These are phyloP conservation scores for Stenocarpella maydis DNA, from an alignment of 2,329 filamentous ascomycete species.

Conservation along the genomic window DNA sequence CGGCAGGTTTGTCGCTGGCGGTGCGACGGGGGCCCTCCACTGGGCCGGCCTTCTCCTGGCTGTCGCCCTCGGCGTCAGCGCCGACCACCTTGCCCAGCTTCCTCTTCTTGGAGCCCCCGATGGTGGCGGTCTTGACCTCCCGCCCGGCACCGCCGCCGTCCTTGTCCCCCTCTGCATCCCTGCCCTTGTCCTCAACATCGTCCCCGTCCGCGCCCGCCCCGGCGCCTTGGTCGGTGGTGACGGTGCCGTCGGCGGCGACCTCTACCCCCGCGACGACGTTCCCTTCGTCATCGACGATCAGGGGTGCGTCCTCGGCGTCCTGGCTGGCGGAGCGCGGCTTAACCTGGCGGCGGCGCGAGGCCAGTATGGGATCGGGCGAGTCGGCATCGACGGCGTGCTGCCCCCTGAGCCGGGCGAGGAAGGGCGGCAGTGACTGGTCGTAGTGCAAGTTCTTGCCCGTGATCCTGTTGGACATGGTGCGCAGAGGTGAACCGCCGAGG, in stretches of 20 bases:
- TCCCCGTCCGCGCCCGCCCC: conserved; percentile 40
- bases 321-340: conserved; percentile 69
- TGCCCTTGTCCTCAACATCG: conserved; percentile 41
- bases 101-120: conserved; percentile 61
- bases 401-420: conserved; percentile 65
- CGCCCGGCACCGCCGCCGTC: conserved; percentile 40
- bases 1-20: background rate
- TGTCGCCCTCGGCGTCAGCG: conserved; percentile 45
- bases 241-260: conserved; percentile 53
- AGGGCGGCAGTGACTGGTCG: conserved; percentile 65
- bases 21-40: background rate
- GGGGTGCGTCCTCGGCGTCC: conserved; percentile 78
- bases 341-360: conserved; percentile 56
- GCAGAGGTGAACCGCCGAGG: background rate
- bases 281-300: conserved; percentile 77
- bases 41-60: background rate
- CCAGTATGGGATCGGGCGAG: conserved; percentile 60
- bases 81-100: conserved; percentile 62
- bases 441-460: conserved; percentile 77
- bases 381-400: conserved; percentile 57
- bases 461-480: conserved; percentile 64
- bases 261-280: conserved; percentile 60
- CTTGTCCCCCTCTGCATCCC: conserved; percentile 47
- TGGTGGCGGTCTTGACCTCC: conserved; percentile 44
- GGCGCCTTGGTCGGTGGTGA: conserved; percentile 41